Conservation (phyloP, 257 asterid species). For the Datura wrightii region DNA sequence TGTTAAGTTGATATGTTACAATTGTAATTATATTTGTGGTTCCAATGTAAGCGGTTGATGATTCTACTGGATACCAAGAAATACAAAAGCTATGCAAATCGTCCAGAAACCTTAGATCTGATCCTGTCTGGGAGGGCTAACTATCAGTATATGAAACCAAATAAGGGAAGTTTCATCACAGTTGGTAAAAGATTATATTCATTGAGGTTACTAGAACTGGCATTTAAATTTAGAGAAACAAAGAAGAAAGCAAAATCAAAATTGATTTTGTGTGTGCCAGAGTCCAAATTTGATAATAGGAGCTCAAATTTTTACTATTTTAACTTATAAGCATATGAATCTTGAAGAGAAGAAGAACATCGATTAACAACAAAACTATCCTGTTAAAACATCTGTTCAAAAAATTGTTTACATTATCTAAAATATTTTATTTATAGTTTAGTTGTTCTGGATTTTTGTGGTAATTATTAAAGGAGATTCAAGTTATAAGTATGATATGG, state of each 20-base stretch:
- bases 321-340: background rate
- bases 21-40: background rate
- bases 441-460: background rate
- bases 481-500: background rate
- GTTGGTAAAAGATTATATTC: background rate
- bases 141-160: background rate
- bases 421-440: too few species aligned
- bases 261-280: too few species aligned
- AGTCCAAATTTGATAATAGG: background rate
- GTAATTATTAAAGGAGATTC: background rate
- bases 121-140: background rate
- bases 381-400: background rate
- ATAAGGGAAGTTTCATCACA: background rate
- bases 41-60: background rate
- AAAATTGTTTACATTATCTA: background rate
- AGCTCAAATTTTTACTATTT: background rate
- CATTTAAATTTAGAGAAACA: background rate
- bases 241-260: background rate
- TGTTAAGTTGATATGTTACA: constrained; percentile 8
- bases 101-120: background rate
- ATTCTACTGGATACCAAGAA: background rate
- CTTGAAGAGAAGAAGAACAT: background rate
- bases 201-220: background rate
- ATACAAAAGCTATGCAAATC: background rate
- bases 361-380: background rate